Percentiles rank a stretch among this genome's conserved stretches.
Evolutionary conservation across 2,329 filamentous ascomycete genomes (phyloP).

Genomic region (Exserohilum turcica): DNA sequence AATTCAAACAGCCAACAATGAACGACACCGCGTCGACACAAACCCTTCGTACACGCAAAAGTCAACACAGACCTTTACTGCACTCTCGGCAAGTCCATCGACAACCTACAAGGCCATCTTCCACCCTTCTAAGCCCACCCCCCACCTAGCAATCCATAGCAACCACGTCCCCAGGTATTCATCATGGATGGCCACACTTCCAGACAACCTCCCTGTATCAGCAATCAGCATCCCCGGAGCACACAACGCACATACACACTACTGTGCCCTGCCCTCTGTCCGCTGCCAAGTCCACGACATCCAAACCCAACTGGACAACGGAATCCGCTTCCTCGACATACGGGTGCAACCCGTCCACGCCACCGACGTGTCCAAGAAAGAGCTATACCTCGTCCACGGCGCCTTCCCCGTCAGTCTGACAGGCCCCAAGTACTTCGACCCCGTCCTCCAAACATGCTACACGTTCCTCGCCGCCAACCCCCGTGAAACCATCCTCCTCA

Average conservation of each 20-base stretch:
- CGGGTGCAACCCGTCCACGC: conserved; percentile 72
- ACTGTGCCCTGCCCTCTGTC: conserved; percentile 86
- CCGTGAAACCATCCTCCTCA: conserved; percentile 82
- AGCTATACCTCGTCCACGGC: conserved; percentile 83
- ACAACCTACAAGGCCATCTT: conserved; percentile 52
- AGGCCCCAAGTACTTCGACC: conserved; percentile 77
- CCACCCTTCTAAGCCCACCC: conserved; percentile 51
- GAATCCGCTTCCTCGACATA: conserved; percentile 92
- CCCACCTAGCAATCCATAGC: conserved; percentile 40
- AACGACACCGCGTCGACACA: conserved; percentile 72
- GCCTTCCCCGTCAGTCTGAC: conserved; percentile 87
- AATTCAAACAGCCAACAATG: conserved; percentile 65
- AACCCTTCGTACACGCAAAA: conserved; percentile 60
- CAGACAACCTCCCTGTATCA: conserved; percentile 73
- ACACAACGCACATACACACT: conserved; percentile 88
- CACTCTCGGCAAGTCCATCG: conserved; percentile 48
- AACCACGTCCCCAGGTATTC: conserved; percentile 58
- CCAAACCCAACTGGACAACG: conserved; percentile 79
- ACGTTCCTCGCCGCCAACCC: conserved; percentile 78
- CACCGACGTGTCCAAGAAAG: conserved; percentile 64
- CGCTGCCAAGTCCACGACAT: conserved; percentile 86
- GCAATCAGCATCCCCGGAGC: conserved; percentile 90
- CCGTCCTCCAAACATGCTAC: conserved; percentile 72
- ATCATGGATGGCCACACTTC: conserved; percentile 83
- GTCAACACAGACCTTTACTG: conserved; percentile 45